phyloP scores from a whole-genome alignment of 129 eudicot genomes.

The Escallonia herrerae region DNA sequence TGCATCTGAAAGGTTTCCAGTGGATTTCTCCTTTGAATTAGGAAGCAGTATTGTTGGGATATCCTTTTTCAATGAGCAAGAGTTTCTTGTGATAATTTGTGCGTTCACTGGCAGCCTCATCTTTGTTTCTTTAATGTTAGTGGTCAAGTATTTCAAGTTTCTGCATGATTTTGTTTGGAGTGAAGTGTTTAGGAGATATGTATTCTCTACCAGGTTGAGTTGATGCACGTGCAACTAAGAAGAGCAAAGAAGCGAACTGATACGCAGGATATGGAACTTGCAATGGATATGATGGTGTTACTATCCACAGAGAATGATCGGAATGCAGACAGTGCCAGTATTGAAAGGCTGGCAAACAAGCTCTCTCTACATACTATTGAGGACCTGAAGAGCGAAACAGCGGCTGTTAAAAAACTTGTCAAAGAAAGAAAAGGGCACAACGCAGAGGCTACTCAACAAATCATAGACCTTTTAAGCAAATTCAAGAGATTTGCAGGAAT shows the following conservation, averaged over 20 bases:
- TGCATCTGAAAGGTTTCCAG: too few relatives aligned
- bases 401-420: constrained; percentile 46
- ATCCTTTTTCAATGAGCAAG: too few relatives aligned
- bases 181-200: background rate
- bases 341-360: constrained; percentile 63
- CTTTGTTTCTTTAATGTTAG: too few relatives aligned
- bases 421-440: constrained; percentile 46
- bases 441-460: constrained; percentile 51
- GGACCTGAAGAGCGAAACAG: constrained; percentile 54
- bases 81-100: too few relatives aligned
- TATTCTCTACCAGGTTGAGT: constrained; percentile 41
- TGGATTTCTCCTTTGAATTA: too few relatives aligned
- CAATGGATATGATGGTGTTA: constrained; percentile 67
- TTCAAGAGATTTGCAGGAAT: constrained; percentile 60
- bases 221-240: constrained; percentile 48
- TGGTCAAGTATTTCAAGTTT: background rate
- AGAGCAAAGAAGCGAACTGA: constrained; percentile 52
- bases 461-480: constrained; percentile 48
- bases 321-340: constrained; percentile 51
- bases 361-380: constrained; percentile 40
- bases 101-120: too few relatives aligned
- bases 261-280: constrained; percentile 78
- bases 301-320: constrained; percentile 47
- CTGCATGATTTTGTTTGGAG: background rate
- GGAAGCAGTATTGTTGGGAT: too few relatives aligned